Evolutionary conservation across 257 asterid genomes (phyloP), one percentile per base, ranked within the genome.

Genomic region (Oldenlandia corymbosa): DNA sequence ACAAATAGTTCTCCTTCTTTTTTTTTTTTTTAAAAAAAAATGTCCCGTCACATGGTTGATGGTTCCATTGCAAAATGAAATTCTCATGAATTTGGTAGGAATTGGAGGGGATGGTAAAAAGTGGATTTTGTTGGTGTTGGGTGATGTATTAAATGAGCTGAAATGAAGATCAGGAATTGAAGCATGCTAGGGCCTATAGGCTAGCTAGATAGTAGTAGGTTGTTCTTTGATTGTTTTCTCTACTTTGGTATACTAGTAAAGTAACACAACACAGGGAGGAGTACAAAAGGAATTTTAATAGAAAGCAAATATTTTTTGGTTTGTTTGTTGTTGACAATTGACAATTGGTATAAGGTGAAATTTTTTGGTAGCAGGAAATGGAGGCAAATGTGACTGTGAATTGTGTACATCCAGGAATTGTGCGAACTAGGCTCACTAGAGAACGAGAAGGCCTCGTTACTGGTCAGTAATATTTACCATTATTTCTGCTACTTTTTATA

Each of bases 401-500:
- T 64, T 90, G 94, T 71, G 99, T 90, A 54, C 95, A 93, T 75
- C 99, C 99, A 32, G 99, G 99, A 48, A 87, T 93, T 55, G 97
- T 85, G 46, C 82, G 99, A 76, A 93, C 99, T n/a, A 54, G 92
- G 42, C 95, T 93, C 63, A 93, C 97, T 20, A 67, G 97, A 68
- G 99, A 93, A 68, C 88, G 97, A 23, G 97, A 93, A 70, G 99
- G 97, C 74, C 73, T 87, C 23, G 32, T 87, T 63, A 87, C 95
- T 10, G 97, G 99, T 92, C 1, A 58, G 61, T 28, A 53, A 34
- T 3, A 34, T 3, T 3, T 34, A 34, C 39, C 39, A 34, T 9
- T 3, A 34, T n/a, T n/a, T n/a, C n/a, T n/a, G n/a, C n/a, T n/a
- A n/a, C n/a, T n/a, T n/a, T n/a, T n/a, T n/a, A 34, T 9, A 34